A percentile compares a stretch with the other conserved stretches of the same genome.
These are phyloP conservation scores for Tuber umbilicatum DNA, from an alignment of 495 filamentous ascomycete species.

Conservation along the genomic window DNA sequence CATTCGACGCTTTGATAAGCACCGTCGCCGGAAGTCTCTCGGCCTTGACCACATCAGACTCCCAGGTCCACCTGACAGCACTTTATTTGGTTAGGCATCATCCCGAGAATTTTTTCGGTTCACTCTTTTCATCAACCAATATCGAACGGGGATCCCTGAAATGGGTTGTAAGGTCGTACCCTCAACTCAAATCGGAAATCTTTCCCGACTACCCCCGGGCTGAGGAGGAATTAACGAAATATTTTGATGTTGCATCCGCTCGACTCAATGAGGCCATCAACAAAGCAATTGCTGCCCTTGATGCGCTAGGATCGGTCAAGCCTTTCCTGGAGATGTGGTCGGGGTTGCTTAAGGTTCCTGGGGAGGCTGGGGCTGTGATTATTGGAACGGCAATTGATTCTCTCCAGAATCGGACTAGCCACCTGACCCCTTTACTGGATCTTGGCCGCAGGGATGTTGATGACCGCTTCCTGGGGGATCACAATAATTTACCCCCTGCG, in stretches of 20 bases:
- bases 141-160: slow-evolving; percentile 26
- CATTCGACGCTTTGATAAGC: slow-evolving; percentile 27
- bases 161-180: slow-evolving; percentile 27
- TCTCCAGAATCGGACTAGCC: neutral
- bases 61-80: slow-evolving; percentile 10
- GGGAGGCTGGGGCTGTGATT: slow-evolving; percentile 27
- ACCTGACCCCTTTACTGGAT: neutral
- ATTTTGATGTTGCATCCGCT: slow-evolving; percentile 27
- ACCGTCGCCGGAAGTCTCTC: slow-evolving; percentile 23
- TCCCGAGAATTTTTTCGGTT: slow-evolving; percentile 25
- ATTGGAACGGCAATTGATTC: slow-evolving; percentile 26
- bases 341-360: slow-evolving; percentile 25
- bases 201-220: slow-evolving; percentile 19
- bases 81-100: slow-evolving; percentile 26
- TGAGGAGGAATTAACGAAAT: slow-evolving; percentile 19
- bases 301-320: slow-evolving; percentile 26
- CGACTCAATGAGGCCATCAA: slow-evolving; percentile 28
- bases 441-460: neutral
- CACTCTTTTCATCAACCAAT: slow-evolving; percentile 26
- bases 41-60: slow-evolving; percentile 1
- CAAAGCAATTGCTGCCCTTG: slow-evolving; percentile 30
- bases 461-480: neutral
- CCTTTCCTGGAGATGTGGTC: slow-evolving; percentile 29
- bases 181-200: slow-evolving; percentile 20
- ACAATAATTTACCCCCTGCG: neutral